A percentile compares a stretch with the other conserved stretches of the same genome.
Evolutionary conservation across 495 filamentous ascomycete species (phyloP).

Genomic region (Annulohypoxylon stygium): DNA sequence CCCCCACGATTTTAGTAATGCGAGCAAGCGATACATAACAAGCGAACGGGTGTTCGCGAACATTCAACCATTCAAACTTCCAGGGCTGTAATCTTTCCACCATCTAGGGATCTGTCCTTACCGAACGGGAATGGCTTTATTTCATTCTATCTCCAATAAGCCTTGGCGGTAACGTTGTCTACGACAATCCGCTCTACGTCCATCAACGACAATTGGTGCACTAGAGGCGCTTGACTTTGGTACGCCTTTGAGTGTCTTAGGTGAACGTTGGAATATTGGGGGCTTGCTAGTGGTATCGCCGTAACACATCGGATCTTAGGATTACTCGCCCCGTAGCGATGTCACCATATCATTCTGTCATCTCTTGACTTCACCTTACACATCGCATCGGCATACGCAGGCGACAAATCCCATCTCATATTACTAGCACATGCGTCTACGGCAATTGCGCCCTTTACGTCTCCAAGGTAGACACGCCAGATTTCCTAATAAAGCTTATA

Average conservation of each 20-base stretch:
- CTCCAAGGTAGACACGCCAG: not conserved
- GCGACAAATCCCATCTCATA: slow-evolving; percentile 8
- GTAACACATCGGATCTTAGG: slow-evolving; percentile 17
- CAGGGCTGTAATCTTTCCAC: not conserved
- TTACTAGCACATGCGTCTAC: not conserved
- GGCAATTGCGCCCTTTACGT: not conserved
- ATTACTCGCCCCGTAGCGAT: slow-evolving; percentile 23
- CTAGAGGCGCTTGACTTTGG: not conserved
- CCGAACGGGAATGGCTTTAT: slow-evolving; percentile 9
- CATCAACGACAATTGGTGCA: not conserved
- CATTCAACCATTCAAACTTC: not conserved
- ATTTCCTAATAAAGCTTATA: slow-evolving; percentile 12
- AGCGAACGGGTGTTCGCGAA: slow-evolving; percentile 23
- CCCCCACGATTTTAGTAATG: slow-evolving; percentile 32
- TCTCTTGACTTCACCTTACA: not conserved
- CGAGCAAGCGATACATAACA: not conserved
- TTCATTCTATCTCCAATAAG: slow-evolving; percentile 14
- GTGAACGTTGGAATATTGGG: not conserved
- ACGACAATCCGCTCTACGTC: slow-evolving; percentile 29
- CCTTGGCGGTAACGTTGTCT: slow-evolving; percentile 36
- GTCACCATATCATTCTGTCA: slow-evolving; percentile 17
- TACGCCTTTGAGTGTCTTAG: not conserved
- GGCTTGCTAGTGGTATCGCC: slow-evolving; percentile 3
- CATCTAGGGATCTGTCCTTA: slow-evolving; percentile 21
- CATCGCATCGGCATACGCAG: slow-evolving; percentile 22